Conservation (phyloP, 306 rosid genomes). For the Citrullus colocynthis region DNA sequence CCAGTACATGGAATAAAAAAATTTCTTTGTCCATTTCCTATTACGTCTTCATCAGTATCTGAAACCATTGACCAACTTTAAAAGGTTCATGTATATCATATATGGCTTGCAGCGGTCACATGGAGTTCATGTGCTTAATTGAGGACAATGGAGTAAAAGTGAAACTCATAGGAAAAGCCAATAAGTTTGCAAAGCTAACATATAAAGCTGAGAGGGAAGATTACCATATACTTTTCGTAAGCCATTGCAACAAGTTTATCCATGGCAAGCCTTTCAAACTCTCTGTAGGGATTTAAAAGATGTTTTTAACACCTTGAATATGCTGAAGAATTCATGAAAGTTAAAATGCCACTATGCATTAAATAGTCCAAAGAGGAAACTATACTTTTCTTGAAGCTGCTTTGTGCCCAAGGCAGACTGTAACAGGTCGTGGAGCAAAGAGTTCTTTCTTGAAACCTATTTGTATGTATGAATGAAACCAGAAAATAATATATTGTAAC, state of each 20-base stretch:
- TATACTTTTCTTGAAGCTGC: constrained; percentile 66
- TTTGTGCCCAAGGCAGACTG: constrained; percentile 40
- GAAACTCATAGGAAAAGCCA: neutral
- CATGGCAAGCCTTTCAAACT: constrained; percentile 65
- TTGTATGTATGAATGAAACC: constrained; percentile 18
- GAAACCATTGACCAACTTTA: neutral
- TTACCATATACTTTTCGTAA: constrained; percentile 80
- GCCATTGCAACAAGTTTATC: constrained; percentile 75
- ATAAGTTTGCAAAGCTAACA: neutral
- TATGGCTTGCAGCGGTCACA: neutral
- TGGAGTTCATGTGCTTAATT: neutral
- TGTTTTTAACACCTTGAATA: constrained; percentile 9
- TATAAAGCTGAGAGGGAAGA: constrained; percentile 12
- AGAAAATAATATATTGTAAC: neutral
- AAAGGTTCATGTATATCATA: neutral
- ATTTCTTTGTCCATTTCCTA: neutral
- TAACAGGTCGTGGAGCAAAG: constrained; percentile 43
- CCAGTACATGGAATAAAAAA: neutral
- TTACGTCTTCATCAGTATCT: neutral
- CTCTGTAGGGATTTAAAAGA: constrained; percentile 38
- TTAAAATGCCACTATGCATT: constrained; percentile 10
- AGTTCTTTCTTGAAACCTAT: constrained; percentile 62
- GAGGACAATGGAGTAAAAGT: neutral
- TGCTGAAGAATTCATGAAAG: constrained; percentile 12
- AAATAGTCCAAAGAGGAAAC: constrained; percentile 16